Percentiles rank a stretch among this genome's conserved stretches.
These are phyloP conservation scores for Ampelocalamus luodianensis DNA, from an alignment of 176 grass and related monocot genomes.

Conservation along the genomic window DNA sequence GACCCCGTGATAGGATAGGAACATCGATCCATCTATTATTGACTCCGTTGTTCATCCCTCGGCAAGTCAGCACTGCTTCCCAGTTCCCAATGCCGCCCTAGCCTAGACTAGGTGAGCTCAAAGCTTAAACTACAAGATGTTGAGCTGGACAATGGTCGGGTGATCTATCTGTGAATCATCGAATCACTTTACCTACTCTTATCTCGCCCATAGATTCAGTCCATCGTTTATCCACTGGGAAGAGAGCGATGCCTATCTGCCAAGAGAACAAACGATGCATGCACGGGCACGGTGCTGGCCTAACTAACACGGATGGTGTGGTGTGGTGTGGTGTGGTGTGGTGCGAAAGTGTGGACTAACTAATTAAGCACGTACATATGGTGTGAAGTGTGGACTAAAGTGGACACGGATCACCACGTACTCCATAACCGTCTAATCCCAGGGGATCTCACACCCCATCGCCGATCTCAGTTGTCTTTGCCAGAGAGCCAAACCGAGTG, in stretches of 20 bases:
- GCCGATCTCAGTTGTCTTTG: neutral
- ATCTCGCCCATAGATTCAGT: neutral
- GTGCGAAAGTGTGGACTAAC: neutral
- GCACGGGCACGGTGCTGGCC: neutral
- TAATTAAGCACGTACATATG: neutral
- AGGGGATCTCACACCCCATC: neutral
- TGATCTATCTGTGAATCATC: neutral
- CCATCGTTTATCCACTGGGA: neutral
- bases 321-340: neutral
- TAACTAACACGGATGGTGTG: neutral
- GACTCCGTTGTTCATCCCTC: neutral
- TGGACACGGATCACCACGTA: neutral
- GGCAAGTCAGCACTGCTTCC: conserved; percentile 27
- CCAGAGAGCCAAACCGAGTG: neutral
- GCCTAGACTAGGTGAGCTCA: conserved; percentile 11
- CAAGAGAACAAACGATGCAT: conserved; percentile 13
- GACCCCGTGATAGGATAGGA: neutral
- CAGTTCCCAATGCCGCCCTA: conserved; percentile 34
- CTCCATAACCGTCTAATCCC: neutral
- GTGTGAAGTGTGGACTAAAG: conserved; percentile 16
- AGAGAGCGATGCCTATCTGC: neutral
- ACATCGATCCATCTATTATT: conserved; percentile 23
- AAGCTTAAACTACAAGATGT: conserved; percentile 33
- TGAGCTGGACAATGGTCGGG: conserved; percentile 12
- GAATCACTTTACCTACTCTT: neutral